phyloP scores from a whole-genome alignment of 441 rosid genomes.

The Metrosideros polymorpha region DNA sequence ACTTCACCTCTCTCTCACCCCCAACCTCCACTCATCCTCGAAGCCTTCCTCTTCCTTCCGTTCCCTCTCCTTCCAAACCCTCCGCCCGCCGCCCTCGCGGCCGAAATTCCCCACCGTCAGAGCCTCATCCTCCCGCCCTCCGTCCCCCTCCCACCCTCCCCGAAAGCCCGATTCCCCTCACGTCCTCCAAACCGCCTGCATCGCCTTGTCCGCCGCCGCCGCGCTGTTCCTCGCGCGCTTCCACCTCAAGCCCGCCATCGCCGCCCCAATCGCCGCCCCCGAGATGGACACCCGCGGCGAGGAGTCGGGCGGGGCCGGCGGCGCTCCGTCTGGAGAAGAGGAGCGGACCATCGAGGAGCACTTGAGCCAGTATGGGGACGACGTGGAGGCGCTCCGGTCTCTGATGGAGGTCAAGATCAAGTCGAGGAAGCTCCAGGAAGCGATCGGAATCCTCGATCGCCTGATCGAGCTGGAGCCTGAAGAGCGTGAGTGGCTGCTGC shows the following conservation, averaged over 20 bases:
- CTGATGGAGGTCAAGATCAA: constrained; percentile 63
- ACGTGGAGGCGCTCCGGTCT: constrained; percentile 44
- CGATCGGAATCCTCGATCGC: constrained; percentile 47
- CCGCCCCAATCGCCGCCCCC: constrained; percentile 30
- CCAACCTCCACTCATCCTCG: background rate
- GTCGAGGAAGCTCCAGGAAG: constrained; percentile 36
- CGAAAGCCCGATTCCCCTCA: background rate
- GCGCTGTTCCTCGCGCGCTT: constrained; percentile 50
- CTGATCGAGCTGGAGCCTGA: constrained; percentile 63
- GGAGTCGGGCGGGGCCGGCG: constrained; percentile 7
- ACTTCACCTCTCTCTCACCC: constrained; percentile 22
- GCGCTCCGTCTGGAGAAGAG: constrained; percentile 22
- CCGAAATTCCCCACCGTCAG: constrained; percentile 8
- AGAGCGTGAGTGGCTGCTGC: constrained; percentile 60
- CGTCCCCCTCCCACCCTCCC: constrained; percentile 10
- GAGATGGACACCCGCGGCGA: constrained; percentile 12
- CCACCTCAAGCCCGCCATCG: constrained; percentile 38
- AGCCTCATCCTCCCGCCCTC: constrained; percentile 13
- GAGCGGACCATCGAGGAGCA: constrained; percentile 45
- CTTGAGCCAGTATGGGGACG: constrained; percentile 27
- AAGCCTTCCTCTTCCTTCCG: background rate
- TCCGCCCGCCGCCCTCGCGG: constrained; percentile 5
- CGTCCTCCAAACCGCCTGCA: constrained; percentile 34
- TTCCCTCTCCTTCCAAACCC: background rate
- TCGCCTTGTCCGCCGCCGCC: constrained; percentile 52